Evolutionary conservation across 805 yeast species (phyloP), one percentile per base, ranked within the genome.

Genomic region (Metschnikowia chrysomelidarum): DNA sequence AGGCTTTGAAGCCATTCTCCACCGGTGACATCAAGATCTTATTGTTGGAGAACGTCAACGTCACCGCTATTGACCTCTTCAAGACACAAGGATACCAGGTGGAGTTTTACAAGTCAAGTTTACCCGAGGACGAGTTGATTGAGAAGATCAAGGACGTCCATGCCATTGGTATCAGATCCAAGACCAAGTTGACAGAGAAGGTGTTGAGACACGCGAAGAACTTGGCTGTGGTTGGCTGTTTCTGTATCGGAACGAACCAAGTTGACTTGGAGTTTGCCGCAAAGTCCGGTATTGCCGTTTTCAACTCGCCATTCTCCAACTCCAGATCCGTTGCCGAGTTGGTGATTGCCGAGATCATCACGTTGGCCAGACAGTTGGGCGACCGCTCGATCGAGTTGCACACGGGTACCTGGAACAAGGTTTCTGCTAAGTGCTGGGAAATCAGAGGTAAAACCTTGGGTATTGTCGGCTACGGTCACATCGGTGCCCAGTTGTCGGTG

Each of bases 211-310:
- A 85, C 53, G 98, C 98, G 39, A 83, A 81, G 61, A 87, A 91
- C 70, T 74, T 93, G 64, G 85, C 85, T 18, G 89, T 78, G 20
- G 72, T 93, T 64, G 98, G 98, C 39, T 93, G 98, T 71, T 93
- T 93, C 84, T 93, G 98, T 75, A 93, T 93, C 51, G 98, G 98
- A 56, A 93, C 98, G 43, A 93, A 93, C 71, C 98, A 93, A 70
- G 98, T 93, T 37, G 94, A 93, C 62, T 74, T 89, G 46, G 86
- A 85, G 50, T 85, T 60, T 53, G 98, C 98, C 38, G 96, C 98
- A 46, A 77, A 82, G 55, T 75, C 77, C 32, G 98, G 98, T 69
- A 77, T 91, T 61, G 89, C 97, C 30, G 98, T 93, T 16, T 93
- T 93, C 82, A 87, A 88, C 75, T 89, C 98, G 21, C 98, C 98